Conservation (phyloP, 768 basidiomycete species). For the Hirschioporus abietinus region DNA sequence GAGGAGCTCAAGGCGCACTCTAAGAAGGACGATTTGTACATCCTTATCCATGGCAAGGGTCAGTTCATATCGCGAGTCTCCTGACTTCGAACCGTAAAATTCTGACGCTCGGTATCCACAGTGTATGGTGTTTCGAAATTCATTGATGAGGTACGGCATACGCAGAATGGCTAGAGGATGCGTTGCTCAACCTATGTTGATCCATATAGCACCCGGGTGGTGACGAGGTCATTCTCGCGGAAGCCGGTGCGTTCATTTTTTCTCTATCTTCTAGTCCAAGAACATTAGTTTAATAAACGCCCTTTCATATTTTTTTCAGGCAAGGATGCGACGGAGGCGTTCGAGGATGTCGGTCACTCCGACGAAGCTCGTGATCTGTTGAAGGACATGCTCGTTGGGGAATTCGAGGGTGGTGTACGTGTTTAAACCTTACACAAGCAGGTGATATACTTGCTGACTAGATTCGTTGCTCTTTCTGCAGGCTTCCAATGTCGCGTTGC, state of each 20-base stretch:
- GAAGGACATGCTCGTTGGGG: constrained; percentile 72
- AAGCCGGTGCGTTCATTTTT: constrained; percentile 61
- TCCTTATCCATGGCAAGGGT: constrained; percentile 88
- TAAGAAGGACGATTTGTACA: constrained; percentile 69
- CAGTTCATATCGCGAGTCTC: constrained; percentile 11
- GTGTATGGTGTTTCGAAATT: constrained; percentile 94
- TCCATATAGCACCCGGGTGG: constrained; percentile 83
- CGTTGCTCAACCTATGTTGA: constrained; percentile 5
- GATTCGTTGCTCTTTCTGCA: constrained; percentile 8
- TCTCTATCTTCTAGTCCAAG: constrained; percentile 8
- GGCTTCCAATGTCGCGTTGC: constrained; percentile 17
- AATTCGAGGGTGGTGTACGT: constrained; percentile 69
- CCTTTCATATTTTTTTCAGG: constrained; percentile 38
- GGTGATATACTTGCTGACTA: constrained; percentile 2
- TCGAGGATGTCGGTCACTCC: constrained; percentile 99
- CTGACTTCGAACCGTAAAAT: neutral
- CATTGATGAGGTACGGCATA: constrained; percentile 77
- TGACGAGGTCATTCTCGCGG: constrained; percentile 94
- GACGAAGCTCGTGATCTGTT: constrained; percentile 92
- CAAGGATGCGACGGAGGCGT: constrained; percentile 95
- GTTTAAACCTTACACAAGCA: neutral
- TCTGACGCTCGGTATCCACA: constrained; percentile 30
- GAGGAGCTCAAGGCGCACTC: constrained; percentile 78
- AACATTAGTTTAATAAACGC: constrained; percentile 11
- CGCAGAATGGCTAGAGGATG: neutral